These are phyloP conservation scores for Halophytophthora polymorphica DNA, from an alignment of 352 stramenopile genomes.

Conservation along the genomic window DNA sequence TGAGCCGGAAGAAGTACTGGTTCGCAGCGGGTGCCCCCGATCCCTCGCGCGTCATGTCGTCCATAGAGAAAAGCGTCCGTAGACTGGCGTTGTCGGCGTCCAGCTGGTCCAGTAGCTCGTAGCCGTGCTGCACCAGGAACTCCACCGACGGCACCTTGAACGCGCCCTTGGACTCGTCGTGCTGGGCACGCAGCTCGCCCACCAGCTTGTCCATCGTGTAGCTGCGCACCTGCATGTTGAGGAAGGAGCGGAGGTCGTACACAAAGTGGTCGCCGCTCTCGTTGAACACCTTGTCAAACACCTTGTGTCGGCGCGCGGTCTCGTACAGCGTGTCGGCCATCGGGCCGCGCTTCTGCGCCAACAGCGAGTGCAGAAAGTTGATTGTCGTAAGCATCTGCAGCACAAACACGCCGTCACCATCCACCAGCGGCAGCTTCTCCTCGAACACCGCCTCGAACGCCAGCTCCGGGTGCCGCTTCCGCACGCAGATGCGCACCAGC, in stretches of 20 bases:
- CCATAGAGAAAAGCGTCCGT: conserved; percentile 78
- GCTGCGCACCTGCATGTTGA: conserved; percentile 51
- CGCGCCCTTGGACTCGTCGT: conserved; percentile 33
- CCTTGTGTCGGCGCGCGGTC: conserved; percentile 38
- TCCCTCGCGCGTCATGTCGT: conserved; percentile 71
- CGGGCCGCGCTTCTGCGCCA: conserved; percentile 54
- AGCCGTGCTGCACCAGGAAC: conserved; percentile 73
- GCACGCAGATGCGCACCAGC: conserved; percentile 76
- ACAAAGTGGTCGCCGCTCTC: conserved; percentile 40
- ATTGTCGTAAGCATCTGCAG: conserved; percentile 56
- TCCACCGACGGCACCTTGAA: conserved; percentile 50
- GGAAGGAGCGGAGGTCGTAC: conserved; percentile 67
- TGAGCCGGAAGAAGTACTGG: conserved; percentile 65
- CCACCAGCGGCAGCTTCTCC: conserved; percentile 47
- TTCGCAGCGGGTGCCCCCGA: conserved; percentile 17
- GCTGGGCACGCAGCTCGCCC: conserved; percentile 43
- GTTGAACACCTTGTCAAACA: conserved; percentile 55
- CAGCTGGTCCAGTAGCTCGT: conserved; percentile 74
- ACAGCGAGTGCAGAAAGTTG: conserved; percentile 65
- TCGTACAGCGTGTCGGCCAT: conserved; percentile 72
- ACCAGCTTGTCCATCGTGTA: conserved; percentile 66
- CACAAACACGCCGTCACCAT: conserved; percentile 60
- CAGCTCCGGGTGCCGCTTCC: conserved; percentile 81
- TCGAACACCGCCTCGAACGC: conserved; percentile 71
- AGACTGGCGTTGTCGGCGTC: conserved; percentile 65